Evolutionary conservation across 495 filamentous ascomycete genomes (phyloP), one percentile per base, ranked within the genome.

Genomic region (Aspergillus leporis): DNA sequence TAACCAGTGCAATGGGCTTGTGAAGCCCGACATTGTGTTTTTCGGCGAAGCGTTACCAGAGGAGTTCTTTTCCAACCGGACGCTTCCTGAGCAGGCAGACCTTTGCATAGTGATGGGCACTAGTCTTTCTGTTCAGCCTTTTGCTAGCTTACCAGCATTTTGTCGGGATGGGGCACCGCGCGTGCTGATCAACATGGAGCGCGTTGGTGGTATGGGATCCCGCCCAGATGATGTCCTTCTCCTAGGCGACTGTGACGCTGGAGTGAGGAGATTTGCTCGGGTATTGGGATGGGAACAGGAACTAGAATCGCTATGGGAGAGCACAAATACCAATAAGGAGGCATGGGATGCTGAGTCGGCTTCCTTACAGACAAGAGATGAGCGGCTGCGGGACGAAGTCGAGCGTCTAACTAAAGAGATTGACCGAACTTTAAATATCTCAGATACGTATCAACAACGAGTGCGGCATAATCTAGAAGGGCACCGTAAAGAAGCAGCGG

Each of bases 11-110:
- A 77, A 83, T 21, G 93, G 93, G 0, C 71, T 96, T 6, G 91
- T 98, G 50, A 98, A 98, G 74, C 94, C 94, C 3, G 93, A 97
- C 65, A 98, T 98, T 73, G 92, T 96, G 4, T 98, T 98, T 75
- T 98, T 98, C 65, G 94, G 93, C 47, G 94, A 98, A 74, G 77
- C 84, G 23, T 75, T 98, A 28, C 95, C 94, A 0, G 69, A 70
- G 10, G 65, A 69, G 0, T 98, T 98, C 70, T 86, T 87, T 63
- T 62, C 71, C 4, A 89, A 86, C 58, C 74, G 76, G 21, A 57
- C 64, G 22, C 63, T 88, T 18, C 82, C 85, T 1, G 73, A 64
- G 16, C 67, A 78, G 59, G 91, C 92, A 4, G 93, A 98, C 70
- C 73, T 98, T 30, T 85, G 86, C 51, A 88, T 98, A 40, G 81